Conservation (phyloP, 2,329 filamentous ascomycete species). For the Lachnellula occidentalis region DNA sequence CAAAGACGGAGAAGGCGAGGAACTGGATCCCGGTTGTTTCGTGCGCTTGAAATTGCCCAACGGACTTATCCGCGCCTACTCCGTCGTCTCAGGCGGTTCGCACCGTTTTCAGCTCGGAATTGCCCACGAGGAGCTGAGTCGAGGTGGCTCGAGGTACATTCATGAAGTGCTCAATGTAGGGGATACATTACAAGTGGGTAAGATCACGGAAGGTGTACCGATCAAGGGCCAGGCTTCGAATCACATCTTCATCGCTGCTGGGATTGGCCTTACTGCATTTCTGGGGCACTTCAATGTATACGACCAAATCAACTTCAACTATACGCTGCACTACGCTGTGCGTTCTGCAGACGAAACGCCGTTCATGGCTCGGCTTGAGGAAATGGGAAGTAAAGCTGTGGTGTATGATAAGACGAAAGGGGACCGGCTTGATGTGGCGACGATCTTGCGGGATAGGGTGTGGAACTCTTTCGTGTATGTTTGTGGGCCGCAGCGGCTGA, state of each 20-base stretch:
- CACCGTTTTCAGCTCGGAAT: conserved; percentile 53
- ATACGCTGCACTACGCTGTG: conserved; percentile 54
- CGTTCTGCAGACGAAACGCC: conserved; percentile 30
- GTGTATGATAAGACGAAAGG: conserved; percentile 49
- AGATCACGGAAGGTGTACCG: conserved; percentile 45
- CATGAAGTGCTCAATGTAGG: conserved; percentile 45
- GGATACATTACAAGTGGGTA: conserved; percentile 45
- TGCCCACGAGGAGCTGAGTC: conserved; percentile 47
- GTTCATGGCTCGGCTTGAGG: conserved; percentile 14
- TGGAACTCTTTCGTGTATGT: conserved; percentile 56
- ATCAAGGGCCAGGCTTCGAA: conserved; percentile 43
- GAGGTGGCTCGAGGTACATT: conserved; percentile 57
- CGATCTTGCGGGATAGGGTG: conserved; percentile 40
- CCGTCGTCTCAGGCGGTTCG: conserved; percentile 47
- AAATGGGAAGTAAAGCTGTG: conserved; percentile 37
- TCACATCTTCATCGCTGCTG: conserved; percentile 59
- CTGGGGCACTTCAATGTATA: conserved; percentile 42
- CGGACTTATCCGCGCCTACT: conserved; percentile 54
- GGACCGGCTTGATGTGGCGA: conserved; percentile 46
- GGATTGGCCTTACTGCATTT: conserved; percentile 63
- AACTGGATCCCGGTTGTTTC: conserved; percentile 45
- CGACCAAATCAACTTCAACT: conserved; percentile 42
- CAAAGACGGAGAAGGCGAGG: conserved; percentile 31
- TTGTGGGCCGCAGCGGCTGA: conserved; percentile 54
- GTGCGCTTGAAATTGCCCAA: conserved; percentile 52